Percentiles rank a stretch among this genome's conserved stretches.
Conservation (phyloP, 768 basidiomycete species). For the Clitopilus passeckerianus region DNA sequence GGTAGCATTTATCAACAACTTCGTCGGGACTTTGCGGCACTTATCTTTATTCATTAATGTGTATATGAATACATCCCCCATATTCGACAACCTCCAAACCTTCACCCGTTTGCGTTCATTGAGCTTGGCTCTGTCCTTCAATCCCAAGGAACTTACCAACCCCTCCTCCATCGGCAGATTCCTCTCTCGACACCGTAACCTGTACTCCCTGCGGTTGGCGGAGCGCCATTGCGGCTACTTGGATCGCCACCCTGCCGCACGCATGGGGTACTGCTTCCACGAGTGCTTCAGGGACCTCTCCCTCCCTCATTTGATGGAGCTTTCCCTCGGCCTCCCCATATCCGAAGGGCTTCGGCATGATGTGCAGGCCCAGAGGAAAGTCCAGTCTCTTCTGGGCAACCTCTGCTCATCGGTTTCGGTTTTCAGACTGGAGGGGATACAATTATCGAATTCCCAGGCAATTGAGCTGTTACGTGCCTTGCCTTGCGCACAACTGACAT, state of each 20-base stretch:
- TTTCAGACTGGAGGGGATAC: neutral
- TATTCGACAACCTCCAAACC: neutral
- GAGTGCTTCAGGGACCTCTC: slow-evolving; percentile 15
- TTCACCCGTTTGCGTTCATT: neutral
- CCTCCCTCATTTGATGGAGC: slow-evolving; percentile 8
- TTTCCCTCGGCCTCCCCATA: neutral
- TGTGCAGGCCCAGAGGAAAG: slow-evolving; percentile 5
- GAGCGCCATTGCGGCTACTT: neutral
- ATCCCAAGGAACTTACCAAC: neutral
- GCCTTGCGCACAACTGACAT: neutral
- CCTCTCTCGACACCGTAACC: neutral
- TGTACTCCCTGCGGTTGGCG: neutral
- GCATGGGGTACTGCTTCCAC: neutral
- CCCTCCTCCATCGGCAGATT: neutral
- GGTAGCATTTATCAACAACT: neutral
- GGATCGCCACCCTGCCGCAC: neutral
- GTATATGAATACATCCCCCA: neutral
- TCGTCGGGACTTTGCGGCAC: neutral
- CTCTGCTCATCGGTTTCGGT: neutral
- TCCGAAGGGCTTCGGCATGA: neutral
- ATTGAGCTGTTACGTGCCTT: neutral
- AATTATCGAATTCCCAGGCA: neutral
- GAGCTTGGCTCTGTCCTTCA: neutral
- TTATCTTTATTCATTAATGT: neutral
- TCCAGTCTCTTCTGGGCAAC: neutral